Evolutionary conservation across 345 rosid species (phyloP).

Genomic region (Sonneratia caseolaris): DNA sequence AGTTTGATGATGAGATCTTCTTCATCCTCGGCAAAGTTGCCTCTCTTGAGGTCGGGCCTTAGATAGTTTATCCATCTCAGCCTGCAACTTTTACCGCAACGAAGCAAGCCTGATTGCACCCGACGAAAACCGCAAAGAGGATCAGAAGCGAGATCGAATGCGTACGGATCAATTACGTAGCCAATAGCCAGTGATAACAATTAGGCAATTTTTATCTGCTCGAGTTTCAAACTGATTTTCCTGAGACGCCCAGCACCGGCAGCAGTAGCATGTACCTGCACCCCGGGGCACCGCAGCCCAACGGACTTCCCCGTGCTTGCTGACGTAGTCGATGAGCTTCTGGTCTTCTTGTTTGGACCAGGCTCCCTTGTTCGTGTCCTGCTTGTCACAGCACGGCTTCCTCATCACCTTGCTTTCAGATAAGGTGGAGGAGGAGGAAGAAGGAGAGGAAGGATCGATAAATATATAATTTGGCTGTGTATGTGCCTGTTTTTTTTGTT

Average conservation of each 20-base stretch:
- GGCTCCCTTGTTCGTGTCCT: constrained; percentile 32
- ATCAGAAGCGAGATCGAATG: neutral
- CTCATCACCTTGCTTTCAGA: constrained; percentile 14
- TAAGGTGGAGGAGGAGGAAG: neutral
- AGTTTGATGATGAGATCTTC: constrained; percentile 45
- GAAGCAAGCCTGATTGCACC: constrained; percentile 24
- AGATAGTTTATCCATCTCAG: constrained; percentile 42
- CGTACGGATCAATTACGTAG: neutral
- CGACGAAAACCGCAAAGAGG: neutral
- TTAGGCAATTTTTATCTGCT: too few relatives aligned
- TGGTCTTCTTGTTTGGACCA: constrained; percentile 42
- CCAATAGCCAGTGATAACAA: too few relatives aligned
- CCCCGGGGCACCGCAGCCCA: constrained; percentile 34
- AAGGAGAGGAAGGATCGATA: too few relatives aligned
- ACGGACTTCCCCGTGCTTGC: constrained; percentile 33
- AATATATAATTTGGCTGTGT: too few relatives aligned
- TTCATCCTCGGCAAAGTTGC: constrained; percentile 37
- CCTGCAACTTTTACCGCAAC: constrained; percentile 39
- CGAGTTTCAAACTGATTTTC: too few relatives aligned
- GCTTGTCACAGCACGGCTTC: constrained; percentile 32
- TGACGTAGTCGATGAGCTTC: constrained; percentile 28
- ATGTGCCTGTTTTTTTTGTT: too few relatives aligned
- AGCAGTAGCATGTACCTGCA: constrained; percentile 14
- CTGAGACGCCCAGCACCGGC: too few relatives aligned
- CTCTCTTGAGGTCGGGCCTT: constrained; percentile 36